Conservation (phyloP, 2,329 filamentous ascomycete genomes). For the Lasiodiplodia sp. region DNA sequence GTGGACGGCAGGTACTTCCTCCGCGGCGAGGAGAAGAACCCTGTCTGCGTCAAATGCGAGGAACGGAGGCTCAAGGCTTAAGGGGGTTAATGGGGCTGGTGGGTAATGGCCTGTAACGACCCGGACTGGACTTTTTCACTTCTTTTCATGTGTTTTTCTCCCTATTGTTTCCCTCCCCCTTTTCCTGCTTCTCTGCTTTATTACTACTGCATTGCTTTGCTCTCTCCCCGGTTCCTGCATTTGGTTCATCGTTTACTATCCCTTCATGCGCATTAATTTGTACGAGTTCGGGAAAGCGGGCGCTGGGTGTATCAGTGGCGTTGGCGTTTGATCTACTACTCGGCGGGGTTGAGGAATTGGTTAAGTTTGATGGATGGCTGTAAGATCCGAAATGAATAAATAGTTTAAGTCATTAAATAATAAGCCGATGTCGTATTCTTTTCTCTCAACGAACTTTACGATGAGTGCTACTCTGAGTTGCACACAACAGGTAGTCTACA, state of each 20-base stretch:
- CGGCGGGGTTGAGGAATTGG: not conserved
- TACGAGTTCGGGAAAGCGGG: not conserved
- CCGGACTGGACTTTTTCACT: not conserved
- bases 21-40: constrained; percentile 63
- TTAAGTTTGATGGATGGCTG: not conserved
- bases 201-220: not conserved
- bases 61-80: constrained; percentile 67
- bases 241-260: not conserved
- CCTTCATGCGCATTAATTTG: not conserved
- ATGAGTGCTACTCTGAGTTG: not conserved
- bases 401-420: not conserved
- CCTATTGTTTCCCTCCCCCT: not conserved
- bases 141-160: constrained; percentile 4
- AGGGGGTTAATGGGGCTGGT: not conserved
- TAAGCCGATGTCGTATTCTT: not conserved
- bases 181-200: constrained; percentile 8
- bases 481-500: not conserved
- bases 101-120: not conserved
- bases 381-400: constrained; percentile 3
- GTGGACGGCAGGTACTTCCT: constrained; percentile 70
- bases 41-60: constrained; percentile 69
- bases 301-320: not conserved
- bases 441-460: not conserved
- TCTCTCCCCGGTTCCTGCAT: not conserved
- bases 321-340: not conserved